Evolutionary conservation across 805 yeast species (phyloP).

Genomic region (Sugiyamaella qingdaonensis): DNA sequence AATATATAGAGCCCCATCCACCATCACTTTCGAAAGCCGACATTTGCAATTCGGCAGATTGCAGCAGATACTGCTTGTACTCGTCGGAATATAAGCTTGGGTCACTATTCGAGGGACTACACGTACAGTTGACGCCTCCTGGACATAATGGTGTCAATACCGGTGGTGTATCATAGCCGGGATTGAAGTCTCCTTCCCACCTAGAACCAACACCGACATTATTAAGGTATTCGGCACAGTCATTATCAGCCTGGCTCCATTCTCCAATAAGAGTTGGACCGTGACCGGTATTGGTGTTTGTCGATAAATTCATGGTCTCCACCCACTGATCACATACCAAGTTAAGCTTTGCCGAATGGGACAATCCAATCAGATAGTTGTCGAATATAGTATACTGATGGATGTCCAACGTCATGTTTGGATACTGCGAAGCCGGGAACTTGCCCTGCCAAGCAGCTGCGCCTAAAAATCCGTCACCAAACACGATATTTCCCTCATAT

Average conservation of each 20-base stretch:
- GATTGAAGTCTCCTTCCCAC: conserved; percentile 55
- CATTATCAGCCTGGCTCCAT: conserved; percentile 82
- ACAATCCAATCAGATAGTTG: conserved; percentile 23
- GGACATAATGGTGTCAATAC: conserved; percentile 27
- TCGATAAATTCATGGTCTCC: conserved; percentile 47
- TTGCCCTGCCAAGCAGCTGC: conserved; percentile 58
- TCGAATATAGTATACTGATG: conserved; percentile 81
- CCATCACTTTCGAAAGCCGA: conserved; percentile 64
- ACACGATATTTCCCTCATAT: conserved; percentile 48
- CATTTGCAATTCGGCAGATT: conserved; percentile 75
- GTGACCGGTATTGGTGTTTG: conserved; percentile 55
- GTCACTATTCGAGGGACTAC: conserved; percentile 38
- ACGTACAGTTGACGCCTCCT: conserved; percentile 51
- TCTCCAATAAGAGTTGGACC: conserved; percentile 70
- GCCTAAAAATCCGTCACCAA: conserved; percentile 75
- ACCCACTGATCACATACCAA: conserved; percentile 47
- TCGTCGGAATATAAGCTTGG: conserved; percentile 50
- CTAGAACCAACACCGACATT: conserved; percentile 77
- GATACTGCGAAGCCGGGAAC: conserved; percentile 41
- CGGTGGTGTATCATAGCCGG: conserved; percentile 26
- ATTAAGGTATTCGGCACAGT: conserved; percentile 78
- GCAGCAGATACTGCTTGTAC: conserved; percentile 53
- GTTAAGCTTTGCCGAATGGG: conserved; percentile 31
- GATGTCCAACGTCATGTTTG: conserved; percentile 73
- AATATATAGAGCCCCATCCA: conserved; percentile 72